Evolutionary conservation across 768 basidiomycete species (phyloP).

Genomic region (Crassisporium funariophilum): DNA sequence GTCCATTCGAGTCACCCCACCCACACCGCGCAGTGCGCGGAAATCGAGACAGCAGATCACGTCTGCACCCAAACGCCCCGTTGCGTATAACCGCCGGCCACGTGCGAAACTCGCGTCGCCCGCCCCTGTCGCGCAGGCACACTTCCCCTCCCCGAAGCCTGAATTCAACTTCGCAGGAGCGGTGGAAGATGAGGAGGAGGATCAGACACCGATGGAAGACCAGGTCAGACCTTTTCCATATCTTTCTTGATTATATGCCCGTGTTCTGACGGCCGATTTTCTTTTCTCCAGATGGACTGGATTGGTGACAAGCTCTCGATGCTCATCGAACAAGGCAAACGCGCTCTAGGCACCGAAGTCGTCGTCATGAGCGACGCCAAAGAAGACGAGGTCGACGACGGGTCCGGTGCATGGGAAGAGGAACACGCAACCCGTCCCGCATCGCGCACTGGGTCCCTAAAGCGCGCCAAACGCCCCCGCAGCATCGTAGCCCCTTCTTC

Average conservation of each 20-base stretch:
- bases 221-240: constrained; percentile 32
- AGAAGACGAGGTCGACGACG: constrained; percentile 80
- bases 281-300: constrained; percentile 84
- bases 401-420: constrained; percentile 74
- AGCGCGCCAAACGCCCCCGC: constrained; percentile 21
- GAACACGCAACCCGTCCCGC: constrained; percentile 40
- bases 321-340: constrained; percentile 80
- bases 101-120: constrained; percentile 19
- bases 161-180: constrained; percentile 46
- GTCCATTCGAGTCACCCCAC: constrained; percentile 25
- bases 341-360: constrained; percentile 74
- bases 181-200: constrained; percentile 32
- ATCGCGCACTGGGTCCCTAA: constrained; percentile 29
- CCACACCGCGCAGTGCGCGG: constrained; percentile 35
- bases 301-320: constrained; percentile 68
- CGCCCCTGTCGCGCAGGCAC: constrained; percentile 1
- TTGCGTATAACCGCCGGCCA: constrained; percentile 16
- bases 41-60: constrained; percentile 32
- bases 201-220: constrained; percentile 11
- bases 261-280: not conserved
- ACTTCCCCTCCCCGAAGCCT: constrained; percentile 29
- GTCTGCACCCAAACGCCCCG: constrained; percentile 32
- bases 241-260: not conserved
- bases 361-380: constrained; percentile 75
- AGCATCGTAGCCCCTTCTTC: constrained; percentile 27